phyloP scores from a whole-genome alignment of 495 filamentous ascomycete species.

The Daldinia loculata region DNA sequence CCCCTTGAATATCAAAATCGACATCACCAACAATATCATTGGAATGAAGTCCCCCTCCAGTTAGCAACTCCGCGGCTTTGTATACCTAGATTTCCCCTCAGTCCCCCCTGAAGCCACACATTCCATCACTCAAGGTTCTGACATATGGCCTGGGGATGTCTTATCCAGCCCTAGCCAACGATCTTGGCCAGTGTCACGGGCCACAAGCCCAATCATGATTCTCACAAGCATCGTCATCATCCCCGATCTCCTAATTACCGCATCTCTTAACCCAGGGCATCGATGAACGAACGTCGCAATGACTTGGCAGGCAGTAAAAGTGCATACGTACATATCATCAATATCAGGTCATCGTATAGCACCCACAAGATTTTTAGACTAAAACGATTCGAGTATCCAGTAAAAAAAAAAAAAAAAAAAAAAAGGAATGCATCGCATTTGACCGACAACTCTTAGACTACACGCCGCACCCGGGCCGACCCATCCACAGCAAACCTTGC shows the following conservation, averaged over 20 bases:
- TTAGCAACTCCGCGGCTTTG: conserved; percentile 3
- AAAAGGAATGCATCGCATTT: conserved; percentile 36
- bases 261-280: conserved; percentile 11
- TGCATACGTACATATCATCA: conserved; percentile 1
- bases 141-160: conserved; percentile 17
- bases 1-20: conserved; percentile 32
- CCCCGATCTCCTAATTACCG: conserved; percentile 29
- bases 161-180: conserved; percentile 36
- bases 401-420: conserved; percentile 10
- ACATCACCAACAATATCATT: conserved; percentile 25
- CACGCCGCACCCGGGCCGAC: conserved; percentile 22
- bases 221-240: conserved; percentile 27
- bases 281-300: conserved; percentile 17
- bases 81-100: not conserved
- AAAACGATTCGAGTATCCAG: conserved; percentile 12
- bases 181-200: conserved; percentile 12
- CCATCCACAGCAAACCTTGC: conserved; percentile 7
- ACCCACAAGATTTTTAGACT: conserved; percentile 4
- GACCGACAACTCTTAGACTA: conserved; percentile 13
- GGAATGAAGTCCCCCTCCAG: conserved; percentile 31
- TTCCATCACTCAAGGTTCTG: conserved; percentile 4
- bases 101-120: conserved; percentile 9
- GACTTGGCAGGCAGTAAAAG: conserved; percentile 20
- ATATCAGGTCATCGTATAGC: conserved; percentile 1
- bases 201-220: conserved; percentile 20